A percentile compares a stretch with the other conserved stretches of the same genome.
Conservation (phyloP, 2,329 filamentous ascomycete genomes). For the Lasiodiplodia gonubiensis region DNA sequence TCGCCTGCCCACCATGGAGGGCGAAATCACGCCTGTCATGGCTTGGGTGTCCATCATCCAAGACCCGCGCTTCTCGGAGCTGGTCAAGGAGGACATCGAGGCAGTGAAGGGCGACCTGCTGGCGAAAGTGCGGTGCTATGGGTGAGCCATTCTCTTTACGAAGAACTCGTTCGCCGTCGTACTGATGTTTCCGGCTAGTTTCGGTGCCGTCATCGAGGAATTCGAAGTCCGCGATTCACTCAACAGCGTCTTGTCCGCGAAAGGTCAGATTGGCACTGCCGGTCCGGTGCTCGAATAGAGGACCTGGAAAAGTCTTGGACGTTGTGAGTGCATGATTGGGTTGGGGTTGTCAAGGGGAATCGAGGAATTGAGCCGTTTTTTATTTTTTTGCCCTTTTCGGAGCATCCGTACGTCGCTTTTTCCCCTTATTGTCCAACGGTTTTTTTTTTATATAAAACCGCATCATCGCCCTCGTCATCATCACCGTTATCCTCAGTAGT, state of each 20-base stretch:
- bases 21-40: constrained; percentile 94
- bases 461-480: background rate
- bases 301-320: background rate
- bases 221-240: constrained; percentile 80
- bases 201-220: constrained; percentile 72
- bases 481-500: background rate
- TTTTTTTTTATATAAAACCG: background rate
- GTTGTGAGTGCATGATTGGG: background rate
- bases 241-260: constrained; percentile 70
- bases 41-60: constrained; percentile 83
- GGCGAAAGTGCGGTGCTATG: constrained; percentile 88
- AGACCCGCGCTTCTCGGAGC: constrained; percentile 63
- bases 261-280: constrained; percentile 39
- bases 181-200: constrained; percentile 48
- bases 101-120: constrained; percentile 74
- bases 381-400: background rate
- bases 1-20: constrained; percentile 76
- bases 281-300: constrained; percentile 16
- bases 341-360: background rate
- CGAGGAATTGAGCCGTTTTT: background rate
- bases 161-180: no score
- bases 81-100: constrained; percentile 72
- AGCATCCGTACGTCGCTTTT: background rate
- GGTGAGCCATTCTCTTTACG: constrained; percentile 63
- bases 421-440: background rate